Percentiles rank a stretch among this genome's conserved stretches.
These are phyloP conservation scores for Hypoxylon crocopeplum DNA, from an alignment of 495 filamentous ascomycete species.

Conservation along the genomic window DNA sequence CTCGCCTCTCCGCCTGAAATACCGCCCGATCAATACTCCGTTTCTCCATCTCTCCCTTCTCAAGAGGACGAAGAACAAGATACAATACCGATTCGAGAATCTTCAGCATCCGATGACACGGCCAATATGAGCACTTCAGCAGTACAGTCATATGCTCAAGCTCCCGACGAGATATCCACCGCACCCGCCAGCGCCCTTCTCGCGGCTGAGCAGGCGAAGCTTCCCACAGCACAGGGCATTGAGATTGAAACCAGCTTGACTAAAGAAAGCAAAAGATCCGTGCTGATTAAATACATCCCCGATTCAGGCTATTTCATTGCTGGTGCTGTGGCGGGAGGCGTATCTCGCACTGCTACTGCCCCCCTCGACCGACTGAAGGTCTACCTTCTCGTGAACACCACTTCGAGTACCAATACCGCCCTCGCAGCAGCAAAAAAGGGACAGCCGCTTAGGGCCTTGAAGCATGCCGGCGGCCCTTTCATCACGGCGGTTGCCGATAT, in stretches of 20 bases:
- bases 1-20: slow-evolving; percentile 52
- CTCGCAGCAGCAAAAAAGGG: slow-evolving; percentile 74
- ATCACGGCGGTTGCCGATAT: slow-evolving; percentile 73
- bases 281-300: slow-evolving; percentile 61
- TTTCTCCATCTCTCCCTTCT: slow-evolving; percentile 16
- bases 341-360: slow-evolving; percentile 91
- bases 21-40: slow-evolving; percentile 21
- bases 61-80: slow-evolving; percentile 2
- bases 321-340: slow-evolving; percentile 88
- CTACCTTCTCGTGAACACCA: slow-evolving; percentile 92
- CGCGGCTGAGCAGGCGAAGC: slow-evolving; percentile 36
- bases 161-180: slow-evolving; percentile 2
- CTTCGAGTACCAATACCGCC: slow-evolving; percentile 60
- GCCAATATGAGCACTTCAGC: slow-evolving; percentile 20
- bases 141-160: slow-evolving; percentile 16
- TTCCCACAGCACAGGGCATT: slow-evolving; percentile 31
- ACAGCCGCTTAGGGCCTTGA: slow-evolving; percentile 68
- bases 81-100: slow-evolving; percentile 5
- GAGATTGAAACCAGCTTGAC: slow-evolving; percentile 39
- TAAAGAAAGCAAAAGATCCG: slow-evolving; percentile 47
- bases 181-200: slow-evolving; percentile 28
- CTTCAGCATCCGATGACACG: slow-evolving; percentile 13
- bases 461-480: slow-evolving; percentile 71
- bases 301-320: slow-evolving; percentile 96
- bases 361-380: slow-evolving; percentile 97